Base-by-base conservation (phyloP, 352 stramenopile genomes). In the Globisporangium heterothallicum region DNA sequence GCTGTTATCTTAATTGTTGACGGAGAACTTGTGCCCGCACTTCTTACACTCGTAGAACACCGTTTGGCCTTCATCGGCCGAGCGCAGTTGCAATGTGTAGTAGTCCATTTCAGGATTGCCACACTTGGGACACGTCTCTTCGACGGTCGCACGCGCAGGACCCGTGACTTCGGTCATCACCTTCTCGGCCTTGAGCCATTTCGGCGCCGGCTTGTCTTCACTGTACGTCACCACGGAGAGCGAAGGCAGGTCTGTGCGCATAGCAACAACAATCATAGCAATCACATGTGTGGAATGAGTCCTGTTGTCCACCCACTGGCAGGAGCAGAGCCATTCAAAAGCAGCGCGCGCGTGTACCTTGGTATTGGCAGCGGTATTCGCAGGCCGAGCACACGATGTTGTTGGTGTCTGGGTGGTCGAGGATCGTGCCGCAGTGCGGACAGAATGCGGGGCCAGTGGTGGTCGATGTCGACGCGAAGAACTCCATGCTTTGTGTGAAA, bases 41-140 rank as follows among this genome's bases (percentile, higher is more conserved):
- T 98, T 96, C 68, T 95, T 96, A 73, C 97, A 99, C 78, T 99
- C 96, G 74, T 99, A 99, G 72, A 99, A 99, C 8, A 99, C 97
- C 36, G 97, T 99, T 70, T 99, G 96, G 13, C 97, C 97, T 80
- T 99, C 97, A 86, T 99, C 97, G 19, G 97, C 97, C 43, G 89
- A 98, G 58, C 97, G 84, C 62, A 99, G 71, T 74, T 99, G 97
- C 70, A 99, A 94, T 57, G 97, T 99, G 69, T 99, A 99, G 78
- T 99, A 99, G 64, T 97, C 92, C 69, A 99, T 97, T 71, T 99
- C 84, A 9, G 77, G 86, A 68, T 98, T 92, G 55, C 76, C 83
- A 63, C 97, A 99, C 72, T 98, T 98, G 35, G 97, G 86, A 64
- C 97, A 99, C 40, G 92, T 88, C 80, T 99, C 96, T 62, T 99